phyloP scores from a whole-genome alignment of 2,329 filamentous ascomycete species.

The Fusarium neocosmosporiellum region DNA sequence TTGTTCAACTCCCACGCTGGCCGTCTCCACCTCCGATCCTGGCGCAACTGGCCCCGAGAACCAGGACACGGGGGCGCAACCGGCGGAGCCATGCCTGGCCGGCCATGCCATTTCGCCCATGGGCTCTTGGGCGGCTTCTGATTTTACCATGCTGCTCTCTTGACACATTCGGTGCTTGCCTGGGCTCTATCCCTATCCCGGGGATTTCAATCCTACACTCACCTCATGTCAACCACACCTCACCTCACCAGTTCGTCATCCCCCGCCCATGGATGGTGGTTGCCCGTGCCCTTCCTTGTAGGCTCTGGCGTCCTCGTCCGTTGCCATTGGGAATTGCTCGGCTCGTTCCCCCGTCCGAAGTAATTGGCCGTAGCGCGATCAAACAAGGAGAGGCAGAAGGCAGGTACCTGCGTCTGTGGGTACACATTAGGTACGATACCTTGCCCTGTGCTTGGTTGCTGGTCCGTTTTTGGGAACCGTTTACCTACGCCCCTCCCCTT shows the following conservation, averaged over 20 bases:
- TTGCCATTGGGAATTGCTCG: slow-evolving; percentile 31
- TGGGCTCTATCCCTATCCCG: background rate
- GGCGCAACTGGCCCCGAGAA: slow-evolving; percentile 41
- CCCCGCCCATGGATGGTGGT: slow-evolving; percentile 9
- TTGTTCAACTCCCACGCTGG: slow-evolving; percentile 21
- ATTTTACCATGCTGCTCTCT: slow-evolving; percentile 17
- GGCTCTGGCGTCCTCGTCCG: background rate
- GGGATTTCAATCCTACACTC: slow-evolving; percentile 13
- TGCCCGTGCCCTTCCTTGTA: slow-evolving; percentile 6
- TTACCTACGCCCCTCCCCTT: slow-evolving; percentile 31
- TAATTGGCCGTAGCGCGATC: slow-evolving; percentile 40
- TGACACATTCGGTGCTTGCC: slow-evolving; percentile 16
- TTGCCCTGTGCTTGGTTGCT: slow-evolving; percentile 22
- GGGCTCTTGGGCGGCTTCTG: slow-evolving; percentile 13
- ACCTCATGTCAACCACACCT: slow-evolving; percentile 27
- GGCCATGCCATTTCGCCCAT: slow-evolving; percentile 27
- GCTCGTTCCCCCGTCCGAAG: slow-evolving; percentile 26
- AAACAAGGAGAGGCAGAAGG: slow-evolving; percentile 34
- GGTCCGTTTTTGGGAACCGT: slow-evolving; percentile 28
- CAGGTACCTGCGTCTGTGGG: slow-evolving; percentile 41
- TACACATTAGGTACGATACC: slow-evolving; percentile 28
- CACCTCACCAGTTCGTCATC: slow-evolving; percentile 35
- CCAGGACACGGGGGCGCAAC: slow-evolving; percentile 40
- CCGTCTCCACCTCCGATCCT: slow-evolving; percentile 40
- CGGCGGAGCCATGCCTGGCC: slow-evolving; percentile 21